Evolutionary conservation across 2,329 filamentous ascomycete species (phyloP), one percentile per base, ranked within the genome.

Genomic region (Epichloe amarillans): DNA sequence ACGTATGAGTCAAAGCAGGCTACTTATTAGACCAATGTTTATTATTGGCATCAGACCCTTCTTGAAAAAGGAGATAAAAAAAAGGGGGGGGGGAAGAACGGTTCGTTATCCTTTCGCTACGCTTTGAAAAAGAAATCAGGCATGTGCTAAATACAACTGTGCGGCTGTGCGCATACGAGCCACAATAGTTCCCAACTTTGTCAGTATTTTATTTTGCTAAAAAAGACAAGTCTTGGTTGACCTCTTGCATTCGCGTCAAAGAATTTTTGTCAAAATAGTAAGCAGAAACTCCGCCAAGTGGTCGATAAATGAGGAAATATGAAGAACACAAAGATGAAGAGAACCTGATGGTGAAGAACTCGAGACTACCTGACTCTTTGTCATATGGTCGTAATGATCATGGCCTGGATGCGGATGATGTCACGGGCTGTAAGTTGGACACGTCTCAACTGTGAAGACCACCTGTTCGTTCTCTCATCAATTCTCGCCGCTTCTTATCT

Each of bases 401-500:
- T 30, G 26, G 26, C 39, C 37, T n/a, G 17, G 37, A 39, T 41
- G 39, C 11, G 11, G 7, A 23, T 5, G 10, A 41, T 11, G 26
- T 30, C 26, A 30, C 26, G 26, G 26, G 26, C 26, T 41, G 37
- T 3, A 10, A 8, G 10, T 5, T 11, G 8, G 12, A 26, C n/a
- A 23, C 11, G 40, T 21, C 21, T 51, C 41, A 60, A 19, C 56
- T 56, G 60, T 78, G 75, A 50, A 74, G 66, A 54, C 75, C 75
- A 50, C 66, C 64, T 1, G 79, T 84, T 60, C 83, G 72, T 66
- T 82, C 69, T 57, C 74, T 75, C 81, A 86, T 86, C 60, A 82
- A 60, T 59, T 79, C 79, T 69, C 80, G 77, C 60, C 84, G 75
- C 62, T 78, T 71, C 68, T 79, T 79, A 60, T 87, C 83, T 69